Evolutionary conservation across 148 eudicot species (phyloP).

Genomic region (Salicornia ramosissima): DNA sequence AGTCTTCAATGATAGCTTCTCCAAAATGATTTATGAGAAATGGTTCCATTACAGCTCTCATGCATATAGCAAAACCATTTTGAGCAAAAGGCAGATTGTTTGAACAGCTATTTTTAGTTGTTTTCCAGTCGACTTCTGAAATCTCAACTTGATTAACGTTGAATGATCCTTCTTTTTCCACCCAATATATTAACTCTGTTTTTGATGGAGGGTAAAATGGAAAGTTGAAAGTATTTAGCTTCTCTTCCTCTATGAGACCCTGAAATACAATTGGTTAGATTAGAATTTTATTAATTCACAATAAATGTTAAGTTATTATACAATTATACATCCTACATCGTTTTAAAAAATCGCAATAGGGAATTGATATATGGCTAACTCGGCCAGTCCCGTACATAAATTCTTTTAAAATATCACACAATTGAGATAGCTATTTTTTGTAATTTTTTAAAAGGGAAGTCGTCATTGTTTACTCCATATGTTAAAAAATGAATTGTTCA

Average conservation of each 20-base stretch:
- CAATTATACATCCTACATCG: too few species aligned
- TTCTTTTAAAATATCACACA: too few species aligned
- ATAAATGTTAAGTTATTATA: too few species aligned
- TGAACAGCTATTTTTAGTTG: neutral
- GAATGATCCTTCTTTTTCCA: conserved; percentile 44
- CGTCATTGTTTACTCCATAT: too few species aligned
- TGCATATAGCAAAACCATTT: conserved; percentile 23
- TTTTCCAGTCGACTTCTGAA: conserved; percentile 32
- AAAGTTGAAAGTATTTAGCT: conserved; percentile 40
- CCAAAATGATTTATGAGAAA: conserved; percentile 51
- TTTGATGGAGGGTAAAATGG: conserved; percentile 51
- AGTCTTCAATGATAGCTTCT: conserved; percentile 30
- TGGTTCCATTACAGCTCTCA: conserved; percentile 50
- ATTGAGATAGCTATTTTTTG: too few species aligned
- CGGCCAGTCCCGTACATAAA: too few species aligned
- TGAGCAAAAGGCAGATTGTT: neutral
- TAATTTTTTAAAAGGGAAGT: too few species aligned
- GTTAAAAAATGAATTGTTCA: too few species aligned
- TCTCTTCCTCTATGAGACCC: conserved; percentile 46
- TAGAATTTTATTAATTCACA: too few species aligned
- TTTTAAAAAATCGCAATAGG: too few species aligned
- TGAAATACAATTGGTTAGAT: conserved; percentile 15
- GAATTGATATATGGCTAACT: too few species aligned
- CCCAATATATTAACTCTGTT: conserved; percentile 29
- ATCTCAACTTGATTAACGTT: conserved; percentile 26